A percentile compares a stretch with the other conserved stretches of the same genome.
phyloP scores from a whole-genome alignment of 2,329 filamentous ascomycete genomes.

The Diplodia scrobiculata region DNA sequence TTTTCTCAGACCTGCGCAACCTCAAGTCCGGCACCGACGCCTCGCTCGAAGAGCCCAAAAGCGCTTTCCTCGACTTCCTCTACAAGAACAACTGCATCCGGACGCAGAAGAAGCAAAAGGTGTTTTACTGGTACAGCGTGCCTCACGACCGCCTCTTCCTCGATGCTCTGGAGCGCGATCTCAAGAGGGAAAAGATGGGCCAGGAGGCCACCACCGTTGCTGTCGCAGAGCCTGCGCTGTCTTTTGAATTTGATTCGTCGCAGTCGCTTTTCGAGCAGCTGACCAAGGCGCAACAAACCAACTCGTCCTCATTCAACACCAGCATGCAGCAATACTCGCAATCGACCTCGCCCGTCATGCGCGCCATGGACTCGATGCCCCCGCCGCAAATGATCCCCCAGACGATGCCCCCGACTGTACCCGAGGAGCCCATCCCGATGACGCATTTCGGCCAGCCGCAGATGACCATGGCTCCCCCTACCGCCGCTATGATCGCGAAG shows the following conservation, averaged over 20 bases:
- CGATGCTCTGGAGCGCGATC: slow-evolving; percentile 91
- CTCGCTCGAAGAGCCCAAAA: slow-evolving; percentile 97
- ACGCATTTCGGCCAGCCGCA: slow-evolving; percentile 68
- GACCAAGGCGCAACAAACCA: slow-evolving; percentile 98
- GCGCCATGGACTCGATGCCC: slow-evolving; percentile 91
- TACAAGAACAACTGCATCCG: slow-evolving; percentile 99
- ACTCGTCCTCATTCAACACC: slow-evolving; percentile 92
- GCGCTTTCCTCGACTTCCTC: slow-evolving; percentile 94
- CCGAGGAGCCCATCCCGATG: slow-evolving; percentile 64
- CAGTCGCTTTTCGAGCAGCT: slow-evolving; percentile 99
- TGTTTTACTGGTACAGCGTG: slow-evolving; percentile 99
- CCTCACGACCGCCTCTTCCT: slow-evolving; percentile 97
- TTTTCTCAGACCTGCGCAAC: slow-evolving; percentile 97
- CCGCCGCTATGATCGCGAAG: slow-evolving; percentile 76
- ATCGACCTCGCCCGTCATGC: slow-evolving; percentile 83
- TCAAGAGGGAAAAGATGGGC: slow-evolving; percentile 99
- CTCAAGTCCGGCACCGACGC: slow-evolving; percentile 98
- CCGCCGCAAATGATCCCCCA: slow-evolving; percentile 79
- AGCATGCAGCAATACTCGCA: slow-evolving; percentile 72
- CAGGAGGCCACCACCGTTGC: slow-evolving; percentile 97
- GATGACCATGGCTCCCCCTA: slow-evolving; percentile 71
- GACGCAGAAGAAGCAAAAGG: slow-evolving; percentile 99
- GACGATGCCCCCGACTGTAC: slow-evolving; percentile 53
- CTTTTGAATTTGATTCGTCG: slow-evolving; percentile 98
- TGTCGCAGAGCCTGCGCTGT: slow-evolving; percentile 93